A percentile compares a stretch with the other conserved stretches of the same genome.
Evolutionary conservation across 164 flowering plant species (phyloP).

Genomic region (Litsea cubeba): DNA sequence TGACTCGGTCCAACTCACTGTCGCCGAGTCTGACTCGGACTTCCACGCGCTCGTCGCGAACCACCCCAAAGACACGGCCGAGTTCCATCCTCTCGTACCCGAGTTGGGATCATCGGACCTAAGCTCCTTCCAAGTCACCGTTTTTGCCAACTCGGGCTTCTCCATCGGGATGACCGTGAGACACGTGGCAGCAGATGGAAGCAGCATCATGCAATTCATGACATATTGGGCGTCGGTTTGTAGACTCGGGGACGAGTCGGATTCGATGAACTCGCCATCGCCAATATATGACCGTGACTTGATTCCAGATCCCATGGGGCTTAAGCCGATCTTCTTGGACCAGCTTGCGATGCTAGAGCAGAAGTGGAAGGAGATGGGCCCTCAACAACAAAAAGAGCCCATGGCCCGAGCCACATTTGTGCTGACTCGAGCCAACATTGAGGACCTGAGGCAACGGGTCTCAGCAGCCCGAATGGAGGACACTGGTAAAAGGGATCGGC

Average conservation of each 20-base stretch:
- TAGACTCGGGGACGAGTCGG: neutral
- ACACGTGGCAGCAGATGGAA: conserved; percentile 11
- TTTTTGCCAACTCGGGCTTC: conserved; percentile 12
- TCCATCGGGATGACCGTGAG: conserved; percentile 4
- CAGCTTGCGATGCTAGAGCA: neutral
- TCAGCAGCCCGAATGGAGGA: neutral
- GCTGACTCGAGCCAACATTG: conserved; percentile 12
- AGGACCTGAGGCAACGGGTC: conserved; percentile 1
- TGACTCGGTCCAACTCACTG: conserved; percentile 24
- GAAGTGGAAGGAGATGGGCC: too few species aligned
- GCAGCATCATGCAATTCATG: conserved; percentile 5
- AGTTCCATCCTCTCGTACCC: conserved; percentile 10
- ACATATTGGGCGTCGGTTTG: conserved; percentile 15
- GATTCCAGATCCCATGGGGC: conserved; percentile 18
- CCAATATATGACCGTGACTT: conserved; percentile 23
- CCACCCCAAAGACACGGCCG: neutral
- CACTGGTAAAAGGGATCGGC: neutral
- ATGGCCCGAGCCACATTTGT: conserved; percentile 28
- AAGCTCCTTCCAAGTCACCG: conserved; percentile 9
- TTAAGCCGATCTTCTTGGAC: conserved; percentile 5
- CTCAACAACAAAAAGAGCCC: neutral
- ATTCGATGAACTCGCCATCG: neutral
- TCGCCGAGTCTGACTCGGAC: conserved; percentile 9
- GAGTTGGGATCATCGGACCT: neutral
- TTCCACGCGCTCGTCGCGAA: neutral